A percentile compares a stretch with the other conserved stretches of the same genome.
phyloP scores from a whole-genome alignment of 2,329 filamentous ascomycete species.

The Chrysosphaeria jannelii region DNA sequence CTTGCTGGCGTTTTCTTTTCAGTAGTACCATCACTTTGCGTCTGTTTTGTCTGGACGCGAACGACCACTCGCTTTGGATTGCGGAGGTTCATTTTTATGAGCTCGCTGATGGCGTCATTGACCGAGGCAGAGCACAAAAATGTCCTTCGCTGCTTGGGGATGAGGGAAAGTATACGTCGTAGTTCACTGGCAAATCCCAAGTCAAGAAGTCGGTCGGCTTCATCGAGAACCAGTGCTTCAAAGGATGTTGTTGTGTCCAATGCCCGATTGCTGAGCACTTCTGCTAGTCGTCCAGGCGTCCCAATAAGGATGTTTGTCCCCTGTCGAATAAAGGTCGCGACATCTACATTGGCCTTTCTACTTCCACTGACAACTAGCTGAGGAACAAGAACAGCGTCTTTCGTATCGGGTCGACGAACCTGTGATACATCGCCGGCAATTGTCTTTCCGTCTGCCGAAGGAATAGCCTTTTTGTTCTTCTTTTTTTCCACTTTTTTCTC shows the following conservation, averaged over 20 bases:
- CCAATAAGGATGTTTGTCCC: slow-evolving; percentile 74
- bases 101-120: slow-evolving; percentile 79
- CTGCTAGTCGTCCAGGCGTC: slow-evolving; percentile 61
- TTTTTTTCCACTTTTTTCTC: slow-evolving; percentile 10
- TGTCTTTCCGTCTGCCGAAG: slow-evolving; percentile 4
- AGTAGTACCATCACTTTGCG: slow-evolving; percentile 29
- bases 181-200: slow-evolving; percentile 81
- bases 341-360: slow-evolving; percentile 52
- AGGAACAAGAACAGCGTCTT: slow-evolving; percentile 32
- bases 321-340: slow-evolving; percentile 54
- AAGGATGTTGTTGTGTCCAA: slow-evolving; percentile 78
- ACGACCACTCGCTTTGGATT: slow-evolving; percentile 91
- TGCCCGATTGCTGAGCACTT: slow-evolving; percentile 60
- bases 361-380: slow-evolving; percentile 62
- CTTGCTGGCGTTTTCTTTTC: slow-evolving; percentile 77
- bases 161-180: slow-evolving; percentile 49
- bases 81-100: slow-evolving; percentile 68
- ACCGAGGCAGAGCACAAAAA: slow-evolving; percentile 87
- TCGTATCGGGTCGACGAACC: slow-evolving; percentile 12
- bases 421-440: slow-evolving; percentile 3
- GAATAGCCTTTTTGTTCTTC: slow-evolving; percentile 1
- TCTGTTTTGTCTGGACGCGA: slow-evolving; percentile 45
- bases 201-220: slow-evolving; percentile 77
- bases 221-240: slow-evolving; percentile 74
- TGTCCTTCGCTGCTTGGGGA: slow-evolving; percentile 82